Conservation (phyloP, 495 filamentous ascomycete genomes). For the Geoglossum glabrum region DNA sequence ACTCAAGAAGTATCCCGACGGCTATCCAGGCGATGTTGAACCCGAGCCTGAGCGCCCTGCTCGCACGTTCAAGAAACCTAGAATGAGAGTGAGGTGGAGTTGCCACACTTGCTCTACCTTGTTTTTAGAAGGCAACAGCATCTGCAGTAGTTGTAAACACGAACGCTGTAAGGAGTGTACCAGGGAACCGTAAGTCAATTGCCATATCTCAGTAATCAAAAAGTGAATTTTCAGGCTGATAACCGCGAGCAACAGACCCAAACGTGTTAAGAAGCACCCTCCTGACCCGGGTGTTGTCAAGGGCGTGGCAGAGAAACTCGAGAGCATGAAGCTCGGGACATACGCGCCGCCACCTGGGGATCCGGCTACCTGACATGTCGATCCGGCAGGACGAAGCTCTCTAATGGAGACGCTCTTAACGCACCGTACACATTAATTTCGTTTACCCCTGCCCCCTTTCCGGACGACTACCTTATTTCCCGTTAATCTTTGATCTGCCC, state of each 20-base stretch:
- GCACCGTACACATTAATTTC: not conserved
- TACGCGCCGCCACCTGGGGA: not conserved
- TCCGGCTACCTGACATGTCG: not conserved
- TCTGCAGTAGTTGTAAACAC: constrained; percentile 44
- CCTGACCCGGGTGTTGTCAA: not conserved
- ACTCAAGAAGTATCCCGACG: constrained; percentile 52
- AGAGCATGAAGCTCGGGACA: not conserved
- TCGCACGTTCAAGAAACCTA: constrained; percentile 24
- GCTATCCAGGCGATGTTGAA: constrained; percentile 54
- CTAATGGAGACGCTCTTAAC: not conserved
- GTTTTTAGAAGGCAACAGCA: constrained; percentile 26
- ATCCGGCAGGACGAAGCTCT: not conserved
- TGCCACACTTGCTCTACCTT: constrained; percentile 43
- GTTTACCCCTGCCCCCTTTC: too few relatives aligned
- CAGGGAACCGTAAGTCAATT: constrained; percentile 28
- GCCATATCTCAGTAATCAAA: not conserved
- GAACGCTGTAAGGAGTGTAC: constrained; percentile 27
- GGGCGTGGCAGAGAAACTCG: not conserved
- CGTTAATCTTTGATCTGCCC: not conserved
- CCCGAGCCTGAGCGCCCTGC: constrained; percentile 9
- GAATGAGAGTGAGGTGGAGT: constrained; percentile 32
- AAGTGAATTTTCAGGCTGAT: not conserved
- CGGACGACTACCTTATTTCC: not conserved
- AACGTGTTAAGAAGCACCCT: not conserved
- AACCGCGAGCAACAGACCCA: not conserved